Conservation (phyloP, 2,329 filamentous ascomycete genomes). For the Pseudocercospora musae region DNA sequence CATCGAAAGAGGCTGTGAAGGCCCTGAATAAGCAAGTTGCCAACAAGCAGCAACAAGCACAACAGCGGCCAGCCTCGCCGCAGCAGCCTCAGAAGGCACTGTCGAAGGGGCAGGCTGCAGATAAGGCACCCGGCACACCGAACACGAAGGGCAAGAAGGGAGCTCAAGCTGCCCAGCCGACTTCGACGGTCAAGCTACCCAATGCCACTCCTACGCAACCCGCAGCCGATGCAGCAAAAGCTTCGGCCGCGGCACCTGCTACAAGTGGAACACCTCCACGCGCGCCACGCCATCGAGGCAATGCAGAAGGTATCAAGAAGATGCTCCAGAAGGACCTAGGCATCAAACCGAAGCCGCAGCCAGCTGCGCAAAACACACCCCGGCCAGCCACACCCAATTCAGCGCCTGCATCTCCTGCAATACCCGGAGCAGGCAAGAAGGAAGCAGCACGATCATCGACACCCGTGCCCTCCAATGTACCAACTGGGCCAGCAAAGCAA, state of each 20-base stretch:
- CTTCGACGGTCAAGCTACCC: not conserved
- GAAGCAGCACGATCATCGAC: conserved; percentile 1
- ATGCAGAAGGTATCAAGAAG: conserved; percentile 40
- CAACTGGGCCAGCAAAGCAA: conserved; percentile 17
- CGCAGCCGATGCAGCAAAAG: conserved; percentile 33
- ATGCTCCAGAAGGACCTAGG: conserved; percentile 63
- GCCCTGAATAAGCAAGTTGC: conserved; percentile 48
- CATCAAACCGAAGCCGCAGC: conserved; percentile 42
- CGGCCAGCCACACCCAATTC: not conserved
- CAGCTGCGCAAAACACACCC: conserved; percentile 16
- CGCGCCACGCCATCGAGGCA: conserved; percentile 29
- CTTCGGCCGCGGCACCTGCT: conserved; percentile 45
- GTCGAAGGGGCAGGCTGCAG: conserved; percentile 29
- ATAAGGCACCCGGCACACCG: conserved; percentile 34
- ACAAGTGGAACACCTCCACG: conserved; percentile 20
- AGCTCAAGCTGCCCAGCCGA: conserved; percentile 17
- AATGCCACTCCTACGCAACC: conserved; percentile 35
- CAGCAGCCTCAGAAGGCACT: conserved; percentile 33
- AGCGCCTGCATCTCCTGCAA: conserved; percentile 14
- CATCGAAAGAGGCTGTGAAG: conserved; percentile 55
- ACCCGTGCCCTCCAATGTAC: conserved; percentile 19
- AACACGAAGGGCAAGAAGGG: conserved; percentile 30
- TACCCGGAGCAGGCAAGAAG: conserved; percentile 34
- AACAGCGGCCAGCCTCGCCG: conserved; percentile 22
- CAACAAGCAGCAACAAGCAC: conserved; percentile 28